phyloP scores from a whole-genome alignment of 345 rosid genomes.

The Dimocarpus longan region DNA sequence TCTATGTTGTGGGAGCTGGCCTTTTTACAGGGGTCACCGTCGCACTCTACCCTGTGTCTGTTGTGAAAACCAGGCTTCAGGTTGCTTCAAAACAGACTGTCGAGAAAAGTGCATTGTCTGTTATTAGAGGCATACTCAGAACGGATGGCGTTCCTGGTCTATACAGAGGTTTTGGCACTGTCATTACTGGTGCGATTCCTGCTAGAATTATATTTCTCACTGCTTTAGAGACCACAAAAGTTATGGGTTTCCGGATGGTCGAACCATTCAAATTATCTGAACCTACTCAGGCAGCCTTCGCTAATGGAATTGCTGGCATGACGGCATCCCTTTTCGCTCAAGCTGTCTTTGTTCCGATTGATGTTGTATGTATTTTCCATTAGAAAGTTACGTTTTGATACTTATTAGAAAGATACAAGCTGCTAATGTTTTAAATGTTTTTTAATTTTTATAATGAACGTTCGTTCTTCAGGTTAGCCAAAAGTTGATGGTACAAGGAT shows the following conservation, averaged over 20 bases:
- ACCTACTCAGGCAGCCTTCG: conserved; percentile 87
- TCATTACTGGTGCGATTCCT: conserved; percentile 89
- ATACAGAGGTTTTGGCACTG: conserved; percentile 94
- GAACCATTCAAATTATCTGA: conserved; percentile 67
- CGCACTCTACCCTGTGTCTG: conserved; percentile 88
- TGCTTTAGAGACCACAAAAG: conserved; percentile 87
- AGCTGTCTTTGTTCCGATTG: conserved; percentile 92
- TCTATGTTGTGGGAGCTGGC: conserved; percentile 92
- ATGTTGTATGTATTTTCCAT: conserved; percentile 62
- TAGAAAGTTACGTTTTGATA: neutral
- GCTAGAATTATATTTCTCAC: conserved; percentile 88
- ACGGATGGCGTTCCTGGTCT: conserved; percentile 94
- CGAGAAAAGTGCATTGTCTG: conserved; percentile 79
- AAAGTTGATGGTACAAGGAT: conserved; percentile 98
- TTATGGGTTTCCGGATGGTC: conserved; percentile 67
- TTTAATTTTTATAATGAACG: conserved; percentile 6
- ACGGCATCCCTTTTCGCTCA: conserved; percentile 80
- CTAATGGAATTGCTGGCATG: conserved; percentile 97
- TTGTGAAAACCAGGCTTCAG: conserved; percentile 91
- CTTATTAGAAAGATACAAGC: neutral
- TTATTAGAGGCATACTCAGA: conserved; percentile 65
- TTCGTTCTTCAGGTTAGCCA: conserved; percentile 77
- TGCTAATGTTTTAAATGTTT: conserved; percentile 1
- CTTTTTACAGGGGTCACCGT: conserved; percentile 93
- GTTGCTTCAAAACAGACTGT: conserved; percentile 84